These are phyloP conservation scores for Albugo candida DNA, from an alignment of 352 stramenopile genomes.

Conservation along the genomic window DNA sequence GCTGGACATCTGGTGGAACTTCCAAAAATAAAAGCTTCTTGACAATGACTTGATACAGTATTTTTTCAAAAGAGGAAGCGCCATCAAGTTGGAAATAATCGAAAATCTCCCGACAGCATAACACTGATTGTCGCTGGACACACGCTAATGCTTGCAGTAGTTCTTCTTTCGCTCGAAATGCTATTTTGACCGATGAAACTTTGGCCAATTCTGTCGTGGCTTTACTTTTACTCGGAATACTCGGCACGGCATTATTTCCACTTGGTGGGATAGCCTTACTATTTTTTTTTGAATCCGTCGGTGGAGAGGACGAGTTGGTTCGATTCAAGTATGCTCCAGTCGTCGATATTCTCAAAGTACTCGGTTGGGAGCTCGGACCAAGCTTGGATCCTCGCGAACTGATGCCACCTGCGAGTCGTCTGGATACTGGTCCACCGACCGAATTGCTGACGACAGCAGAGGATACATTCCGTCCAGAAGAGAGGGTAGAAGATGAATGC, in stretches of 20 bases:
- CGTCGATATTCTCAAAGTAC: no score
- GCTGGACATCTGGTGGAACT: conserved; percentile 58
- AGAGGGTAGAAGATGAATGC: conserved; percentile 20
- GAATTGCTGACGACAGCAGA: background rate
- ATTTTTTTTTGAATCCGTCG: conserved; percentile 2
- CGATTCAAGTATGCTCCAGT: no score
- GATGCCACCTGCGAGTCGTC: conserved; percentile 8
- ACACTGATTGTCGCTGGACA: conserved; percentile 47
- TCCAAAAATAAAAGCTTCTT: conserved; percentile 73
- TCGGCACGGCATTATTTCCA: background rate
- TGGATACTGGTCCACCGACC: conserved; percentile 22
- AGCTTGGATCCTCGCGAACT: background rate
- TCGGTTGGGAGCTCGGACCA: background rate
- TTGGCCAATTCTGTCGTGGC: conserved; percentile 4
- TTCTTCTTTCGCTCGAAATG: conserved; percentile 61
- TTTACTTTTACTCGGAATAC: background rate
- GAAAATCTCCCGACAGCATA: conserved; percentile 54
- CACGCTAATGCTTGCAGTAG: conserved; percentile 53
- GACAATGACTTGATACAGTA: conserved; percentile 58
- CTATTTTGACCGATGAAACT: conserved; percentile 21
- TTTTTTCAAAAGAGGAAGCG: conserved; percentile 50
- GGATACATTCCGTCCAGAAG: background rate
- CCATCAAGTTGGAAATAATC: conserved; percentile 27
- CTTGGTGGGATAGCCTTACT: conserved; percentile 2
- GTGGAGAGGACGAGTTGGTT: background rate